phyloP scores from a whole-genome alignment of 371 early-diverging fungal genomes.

The Conidiobolus incongruus region DNA sequence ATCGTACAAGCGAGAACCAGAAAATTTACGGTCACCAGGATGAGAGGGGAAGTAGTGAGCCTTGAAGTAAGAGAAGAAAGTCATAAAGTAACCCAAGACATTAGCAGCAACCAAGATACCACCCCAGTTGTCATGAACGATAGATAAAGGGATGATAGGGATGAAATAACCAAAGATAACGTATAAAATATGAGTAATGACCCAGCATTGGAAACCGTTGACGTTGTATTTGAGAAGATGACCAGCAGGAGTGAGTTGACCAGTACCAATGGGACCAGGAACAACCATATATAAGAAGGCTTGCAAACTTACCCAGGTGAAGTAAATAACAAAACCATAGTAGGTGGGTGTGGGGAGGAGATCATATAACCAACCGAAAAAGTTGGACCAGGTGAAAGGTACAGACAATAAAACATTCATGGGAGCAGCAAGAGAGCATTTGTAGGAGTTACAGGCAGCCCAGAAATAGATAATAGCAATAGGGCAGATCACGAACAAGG shows the following conservation, averaged over 20 bases:
- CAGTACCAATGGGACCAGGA: constrained; percentile 42
- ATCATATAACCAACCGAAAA: constrained; percentile 6
- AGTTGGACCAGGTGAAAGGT: too few relatives aligned
- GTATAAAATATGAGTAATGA: constrained; percentile 42
- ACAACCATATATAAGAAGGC: constrained; percentile 31
- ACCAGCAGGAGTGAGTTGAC: constrained; percentile 69
- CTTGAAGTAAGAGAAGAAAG: constrained; percentile 42
- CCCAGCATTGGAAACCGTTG: constrained; percentile 51
- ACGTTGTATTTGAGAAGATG: constrained; percentile 27
- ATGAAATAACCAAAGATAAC: constrained; percentile 26
- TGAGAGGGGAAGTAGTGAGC: constrained; percentile 51
- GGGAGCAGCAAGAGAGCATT: too few relatives aligned
- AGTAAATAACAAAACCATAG: constrained; percentile 23
- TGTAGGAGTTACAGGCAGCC: too few relatives aligned
- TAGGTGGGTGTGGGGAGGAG: constrained; percentile 15
- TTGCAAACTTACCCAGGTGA: constrained; percentile 47
- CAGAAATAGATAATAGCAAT: too few relatives aligned
- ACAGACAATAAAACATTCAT: too few relatives aligned
- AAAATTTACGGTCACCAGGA: constrained; percentile 59
- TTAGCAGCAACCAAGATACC: constrained; percentile 45
- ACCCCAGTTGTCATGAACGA: constrained; percentile 57
- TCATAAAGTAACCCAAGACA: constrained; percentile 48
- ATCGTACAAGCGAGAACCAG: constrained; percentile 33
- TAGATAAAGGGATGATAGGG: constrained; percentile 26
- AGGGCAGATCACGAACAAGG: too few relatives aligned